A percentile compares a stretch with the other conserved stretches of the same genome.
Evolutionary conservation across 2,329 filamentous ascomycete species (phyloP).

Genomic region (Dactylonectria macrodidyma): DNA sequence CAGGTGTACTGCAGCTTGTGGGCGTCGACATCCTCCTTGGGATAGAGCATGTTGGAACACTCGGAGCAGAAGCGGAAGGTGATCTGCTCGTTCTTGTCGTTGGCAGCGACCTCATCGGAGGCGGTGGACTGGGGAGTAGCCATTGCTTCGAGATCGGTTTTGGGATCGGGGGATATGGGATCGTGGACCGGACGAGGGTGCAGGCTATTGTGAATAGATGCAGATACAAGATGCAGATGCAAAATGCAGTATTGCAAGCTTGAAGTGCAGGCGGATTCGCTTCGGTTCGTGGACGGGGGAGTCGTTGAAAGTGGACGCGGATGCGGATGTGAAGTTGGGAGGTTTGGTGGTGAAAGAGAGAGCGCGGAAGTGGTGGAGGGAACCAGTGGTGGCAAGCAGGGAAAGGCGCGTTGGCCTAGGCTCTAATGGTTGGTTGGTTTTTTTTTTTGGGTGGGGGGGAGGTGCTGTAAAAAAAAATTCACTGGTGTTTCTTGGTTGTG

Average conservation of each 20-base stretch:
- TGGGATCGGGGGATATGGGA: constrained; percentile 1
- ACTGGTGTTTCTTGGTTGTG: constrained; percentile 14
- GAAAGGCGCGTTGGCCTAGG: constrained; percentile 30
- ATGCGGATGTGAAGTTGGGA: constrained; percentile 31
- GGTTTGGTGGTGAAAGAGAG: constrained; percentile 31
- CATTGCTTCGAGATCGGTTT: constrained; percentile 58
- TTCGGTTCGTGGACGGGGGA: not conserved
- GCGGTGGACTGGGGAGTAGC: constrained; percentile 69
- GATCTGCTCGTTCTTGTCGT: constrained; percentile 80
- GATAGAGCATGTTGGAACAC: constrained; percentile 98
- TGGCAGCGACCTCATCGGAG: constrained; percentile 58
- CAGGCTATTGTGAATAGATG: constrained; percentile 17
- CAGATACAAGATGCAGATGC: constrained; percentile 18
- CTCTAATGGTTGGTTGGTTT: constrained; percentile 35
- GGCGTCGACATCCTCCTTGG: constrained; percentile 89
- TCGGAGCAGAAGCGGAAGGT: constrained; percentile 98
- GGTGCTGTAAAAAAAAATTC: constrained; percentile 25
- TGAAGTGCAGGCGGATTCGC: not conserved
- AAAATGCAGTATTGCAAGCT: constrained; percentile 1
- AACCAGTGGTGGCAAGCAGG: constrained; percentile 5
- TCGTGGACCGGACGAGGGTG: constrained; percentile 22
- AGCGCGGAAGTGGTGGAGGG: constrained; percentile 36
- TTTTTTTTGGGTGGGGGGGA: constrained; percentile 17
- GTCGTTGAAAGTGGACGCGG: constrained; percentile 15
- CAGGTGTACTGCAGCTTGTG: constrained; percentile 95